phyloP scores from a whole-genome alignment of 116 monocot species.

The Phalaenopsis hybrid region DNA sequence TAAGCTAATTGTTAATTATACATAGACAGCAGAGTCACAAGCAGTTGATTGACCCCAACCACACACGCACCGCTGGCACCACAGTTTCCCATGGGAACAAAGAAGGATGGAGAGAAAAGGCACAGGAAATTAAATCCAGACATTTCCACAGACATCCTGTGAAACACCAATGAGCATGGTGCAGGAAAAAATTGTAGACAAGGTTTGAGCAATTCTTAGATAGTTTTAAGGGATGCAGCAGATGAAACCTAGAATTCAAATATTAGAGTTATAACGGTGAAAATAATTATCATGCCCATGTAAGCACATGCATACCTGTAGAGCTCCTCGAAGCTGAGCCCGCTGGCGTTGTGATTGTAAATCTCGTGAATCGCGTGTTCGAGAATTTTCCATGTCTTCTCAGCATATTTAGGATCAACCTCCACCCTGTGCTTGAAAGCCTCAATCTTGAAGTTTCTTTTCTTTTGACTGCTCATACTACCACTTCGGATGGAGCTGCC shows the following conservation, averaged over 20 bases:
- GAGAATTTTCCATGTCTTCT: constrained; percentile 84
- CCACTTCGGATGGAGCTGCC: not conserved
- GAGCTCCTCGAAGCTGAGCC: constrained; percentile 93
- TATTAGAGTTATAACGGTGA: not conserved
- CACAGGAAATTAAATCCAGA: not conserved
- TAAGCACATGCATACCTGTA: constrained; percentile 47
- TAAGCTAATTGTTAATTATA: not conserved
- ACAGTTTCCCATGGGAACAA: not conserved
- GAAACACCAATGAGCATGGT: not conserved
- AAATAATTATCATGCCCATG: not conserved
- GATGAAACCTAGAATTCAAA: not conserved
- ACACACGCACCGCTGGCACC: not conserved
- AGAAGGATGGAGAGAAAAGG: not conserved
- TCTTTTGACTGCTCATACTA: constrained; percentile 69
- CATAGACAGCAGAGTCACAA: not conserved
- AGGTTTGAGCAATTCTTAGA: not conserved
- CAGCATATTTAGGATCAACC: constrained; percentile 86
- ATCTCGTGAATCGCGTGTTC: constrained; percentile 96
- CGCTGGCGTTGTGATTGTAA: constrained; percentile 95
- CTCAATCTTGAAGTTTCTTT: constrained; percentile 84
- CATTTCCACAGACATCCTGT: not conserved
- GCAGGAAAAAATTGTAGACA: not conserved
- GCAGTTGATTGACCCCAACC: not conserved
- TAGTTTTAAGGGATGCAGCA: not conserved
- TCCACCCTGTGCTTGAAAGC: constrained; percentile 93